Base-by-base conservation (phyloP, 768 basidiomycete genomes). In the Lactarius trivialis region DNA sequence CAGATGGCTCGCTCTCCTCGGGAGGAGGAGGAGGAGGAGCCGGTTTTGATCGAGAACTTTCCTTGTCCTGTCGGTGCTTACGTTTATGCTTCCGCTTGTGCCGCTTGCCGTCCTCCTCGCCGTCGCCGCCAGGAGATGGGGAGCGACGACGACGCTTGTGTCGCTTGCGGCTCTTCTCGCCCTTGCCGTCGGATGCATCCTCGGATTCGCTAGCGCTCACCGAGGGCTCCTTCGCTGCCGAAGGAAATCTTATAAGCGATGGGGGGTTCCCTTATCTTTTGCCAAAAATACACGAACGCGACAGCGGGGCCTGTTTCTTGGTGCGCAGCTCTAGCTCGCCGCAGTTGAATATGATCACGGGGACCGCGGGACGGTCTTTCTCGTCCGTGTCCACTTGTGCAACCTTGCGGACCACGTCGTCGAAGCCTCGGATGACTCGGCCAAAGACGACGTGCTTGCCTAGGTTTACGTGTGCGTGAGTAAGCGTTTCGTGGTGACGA, bases 261-360 rank as follows among this genome's bases (percentile, higher is more conserved):
- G 15, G 21, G 19, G 4, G 14, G 30, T 30, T 19, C 8, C 14
- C 24, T n/a, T 37, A n/a, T 45, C n/a, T 24, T 48, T 15, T 3
- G 1, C 5, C 6, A 7, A 24, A 26, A 39, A 24, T 9, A 17
- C 54, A 43, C 58, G 72, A 72, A 67, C 60, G 68, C 41, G 52
- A 6, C 30, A 30, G 58, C 4, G 64, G 52, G 17, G 57, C 56
- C n/a, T 60, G 61, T 54, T 74, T 73, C 60, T 80, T 81, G n/a
- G n/a, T n/a, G 60, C 81, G 81, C 12, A 91, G 79, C 71, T 91
- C 88, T 39, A 96, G 83, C 70, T 96, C 93, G 12, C 93, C 93
- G 58, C 89, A 92, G 70, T 86, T 90, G 3, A 79, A 73, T 64
- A 96, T 83, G 11, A 81, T 74, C 12, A 95, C 83, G 1, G 86